Conservation (phyloP, 768 basidiomycete species). For the Tulasnella sp. region DNA sequence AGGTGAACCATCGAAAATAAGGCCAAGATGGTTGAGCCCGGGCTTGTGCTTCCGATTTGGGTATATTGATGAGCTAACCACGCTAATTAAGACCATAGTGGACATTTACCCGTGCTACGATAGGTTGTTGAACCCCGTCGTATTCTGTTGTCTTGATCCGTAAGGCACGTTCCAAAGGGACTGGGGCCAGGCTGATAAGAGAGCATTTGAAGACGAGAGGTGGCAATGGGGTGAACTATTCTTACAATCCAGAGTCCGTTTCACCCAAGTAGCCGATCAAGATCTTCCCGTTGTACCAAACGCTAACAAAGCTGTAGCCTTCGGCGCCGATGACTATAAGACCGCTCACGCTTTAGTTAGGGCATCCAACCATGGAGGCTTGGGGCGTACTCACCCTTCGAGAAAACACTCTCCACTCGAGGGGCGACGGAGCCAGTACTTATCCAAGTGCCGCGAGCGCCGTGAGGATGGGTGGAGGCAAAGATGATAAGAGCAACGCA, state of each 20-base stretch:
- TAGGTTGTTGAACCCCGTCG: neutral
- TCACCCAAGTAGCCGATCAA: conserved; percentile 15
- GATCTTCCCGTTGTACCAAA: conserved; percentile 15
- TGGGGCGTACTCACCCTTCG: neutral
- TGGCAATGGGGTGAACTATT: neutral
- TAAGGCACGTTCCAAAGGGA: neutral
- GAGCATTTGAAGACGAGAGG: neutral
- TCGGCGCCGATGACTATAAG: neutral
- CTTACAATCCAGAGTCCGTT: conserved; percentile 7
- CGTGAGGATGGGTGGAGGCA: conserved; percentile 15
- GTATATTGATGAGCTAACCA: too few species aligned
- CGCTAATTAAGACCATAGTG: neutral
- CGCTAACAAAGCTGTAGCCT: neutral
- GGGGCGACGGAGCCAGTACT: neutral
- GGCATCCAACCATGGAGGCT: too few species aligned
- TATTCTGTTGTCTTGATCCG: conserved; percentile 14
- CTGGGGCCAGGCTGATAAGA: neutral
- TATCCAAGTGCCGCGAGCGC: conserved; percentile 3
- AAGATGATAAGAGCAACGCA: conserved; percentile 5
- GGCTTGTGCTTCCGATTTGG: too few species aligned
- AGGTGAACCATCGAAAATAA: conserved; percentile 8
- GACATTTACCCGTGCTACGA: neutral
- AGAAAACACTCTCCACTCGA: neutral
- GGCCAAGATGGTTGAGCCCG: neutral
- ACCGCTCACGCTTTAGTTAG: neutral